phyloP scores from a whole-genome alignment of 768 basidiomycete species.

The Russula vinacea region DNA sequence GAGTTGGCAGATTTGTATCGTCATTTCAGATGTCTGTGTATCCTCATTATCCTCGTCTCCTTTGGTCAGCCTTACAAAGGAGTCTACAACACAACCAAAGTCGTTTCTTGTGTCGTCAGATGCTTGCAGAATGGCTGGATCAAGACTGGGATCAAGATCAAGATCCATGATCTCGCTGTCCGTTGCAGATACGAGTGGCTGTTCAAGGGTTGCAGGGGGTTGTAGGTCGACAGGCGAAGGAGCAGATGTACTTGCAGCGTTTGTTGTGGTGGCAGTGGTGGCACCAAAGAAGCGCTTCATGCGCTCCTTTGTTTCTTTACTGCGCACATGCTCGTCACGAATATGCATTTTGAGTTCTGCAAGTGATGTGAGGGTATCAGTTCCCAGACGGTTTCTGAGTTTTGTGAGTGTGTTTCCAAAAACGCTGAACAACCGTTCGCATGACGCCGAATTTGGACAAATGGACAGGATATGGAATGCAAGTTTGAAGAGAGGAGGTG shows the following conservation, averaged over 20 bases:
- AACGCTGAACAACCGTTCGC: not conserved
- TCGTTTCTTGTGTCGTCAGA: too few relatives aligned
- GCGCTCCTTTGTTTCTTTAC: not conserved
- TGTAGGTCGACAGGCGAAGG: too few relatives aligned
- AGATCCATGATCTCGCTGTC: too few relatives aligned
- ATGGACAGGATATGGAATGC: not conserved
- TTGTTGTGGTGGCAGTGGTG: not conserved
- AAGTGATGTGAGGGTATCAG: not conserved
- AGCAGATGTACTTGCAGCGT: not conserved
- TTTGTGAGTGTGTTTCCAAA: not conserved
- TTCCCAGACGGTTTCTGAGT: not conserved
- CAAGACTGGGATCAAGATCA: too few relatives aligned
- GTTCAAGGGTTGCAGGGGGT: too few relatives aligned
- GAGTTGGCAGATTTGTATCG: not conserved
- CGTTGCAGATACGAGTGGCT: too few relatives aligned
- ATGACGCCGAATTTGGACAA: not conserved
- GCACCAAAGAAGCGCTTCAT: not conserved
- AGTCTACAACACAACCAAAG: too few relatives aligned
- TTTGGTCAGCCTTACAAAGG: too few relatives aligned
- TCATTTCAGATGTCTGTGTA: not conserved
- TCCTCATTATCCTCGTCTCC: too few relatives aligned
- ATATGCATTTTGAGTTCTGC: not conserved
- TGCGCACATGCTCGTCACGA: not conserved
- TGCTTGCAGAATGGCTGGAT: too few relatives aligned
- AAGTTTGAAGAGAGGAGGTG: too few relatives aligned